phyloP scores from a whole-genome alignment of 768 basidiomycete genomes.

The Terana coerulea region DNA sequence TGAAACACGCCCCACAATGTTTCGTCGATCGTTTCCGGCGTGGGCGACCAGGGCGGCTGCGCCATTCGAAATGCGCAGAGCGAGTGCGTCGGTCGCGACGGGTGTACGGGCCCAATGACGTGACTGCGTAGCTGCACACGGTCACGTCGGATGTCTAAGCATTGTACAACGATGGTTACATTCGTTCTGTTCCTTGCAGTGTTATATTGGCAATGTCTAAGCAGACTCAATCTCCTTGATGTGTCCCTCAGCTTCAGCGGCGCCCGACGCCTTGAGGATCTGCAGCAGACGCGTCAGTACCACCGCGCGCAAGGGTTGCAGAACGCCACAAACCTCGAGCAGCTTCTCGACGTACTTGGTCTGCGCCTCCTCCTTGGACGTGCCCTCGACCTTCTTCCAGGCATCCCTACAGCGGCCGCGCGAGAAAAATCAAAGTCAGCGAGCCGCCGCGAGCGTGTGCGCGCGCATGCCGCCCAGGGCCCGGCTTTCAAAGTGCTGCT shows the following conservation, averaged over 20 bases:
- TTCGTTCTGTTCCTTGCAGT: background rate
- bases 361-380: slow-evolving; percentile 66
- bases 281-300: slow-evolving; percentile 25
- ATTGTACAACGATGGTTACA: background rate
- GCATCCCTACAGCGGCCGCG: slow-evolving; percentile 88
- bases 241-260: slow-evolving; percentile 51
- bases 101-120: too few relatives aligned
- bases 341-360: slow-evolving; percentile 74
- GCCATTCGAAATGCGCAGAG: too few relatives aligned
- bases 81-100: too few relatives aligned
- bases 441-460: slow-evolving; percentile 8
- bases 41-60: background rate
- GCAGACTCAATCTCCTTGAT: slow-evolving; percentile 60
- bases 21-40: slow-evolving; percentile 9
- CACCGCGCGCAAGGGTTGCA: background rate
- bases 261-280: slow-evolving; percentile 52
- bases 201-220: slow-evolving; percentile 9
- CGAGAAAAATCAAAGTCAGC: background rate
- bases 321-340: slow-evolving; percentile 53
- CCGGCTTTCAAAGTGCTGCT: slow-evolving; percentile 2
- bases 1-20: background rate
- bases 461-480: slow-evolving; percentile 4
- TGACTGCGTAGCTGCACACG: too few relatives aligned
- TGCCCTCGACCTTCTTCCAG: slow-evolving; percentile 74
- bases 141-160: too few relatives aligned